Percentiles rank a stretch among this genome's conserved stretches.
phyloP scores from a whole-genome alignment of 2,329 filamentous ascomycete species.

The Dactylellina sp. region DNA sequence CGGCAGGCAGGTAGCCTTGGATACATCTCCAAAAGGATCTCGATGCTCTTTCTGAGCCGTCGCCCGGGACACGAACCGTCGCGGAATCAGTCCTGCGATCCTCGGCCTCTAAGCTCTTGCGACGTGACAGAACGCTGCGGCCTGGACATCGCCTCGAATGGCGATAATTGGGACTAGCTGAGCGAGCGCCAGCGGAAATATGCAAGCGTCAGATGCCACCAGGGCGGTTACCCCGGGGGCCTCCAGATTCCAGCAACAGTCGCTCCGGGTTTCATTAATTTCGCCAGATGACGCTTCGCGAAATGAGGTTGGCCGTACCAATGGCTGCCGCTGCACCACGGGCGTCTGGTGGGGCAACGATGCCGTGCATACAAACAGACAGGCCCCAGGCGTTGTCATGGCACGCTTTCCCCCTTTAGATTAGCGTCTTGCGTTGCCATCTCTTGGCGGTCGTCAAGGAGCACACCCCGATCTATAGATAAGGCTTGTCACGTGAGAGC shows the following conservation, averaged over 20 bases:
- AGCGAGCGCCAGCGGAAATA: constrained; percentile 51
- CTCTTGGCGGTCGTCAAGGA: constrained; percentile 36
- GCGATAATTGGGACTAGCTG: constrained; percentile 12
- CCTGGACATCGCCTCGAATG: constrained; percentile 18
- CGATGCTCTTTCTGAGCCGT: constrained; percentile 4
- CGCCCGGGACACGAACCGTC: constrained; percentile 28
- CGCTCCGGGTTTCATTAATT: constrained; percentile 1
- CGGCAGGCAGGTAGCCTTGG: neutral
- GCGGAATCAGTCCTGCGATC: constrained; percentile 3
- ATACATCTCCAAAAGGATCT: neutral
- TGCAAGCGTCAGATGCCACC: constrained; percentile 33
- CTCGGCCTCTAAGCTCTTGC: neutral
- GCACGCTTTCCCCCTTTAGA: constrained; percentile 33
- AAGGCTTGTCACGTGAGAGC: neutral
- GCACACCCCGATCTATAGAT: constrained; percentile 2
- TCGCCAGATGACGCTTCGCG: constrained; percentile 22
- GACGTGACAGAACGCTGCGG: constrained; percentile 5
- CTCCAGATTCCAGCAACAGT: neutral
- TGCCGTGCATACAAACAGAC: constrained; percentile 46
- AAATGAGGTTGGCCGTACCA: neutral
- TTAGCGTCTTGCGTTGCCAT: constrained; percentile 10
- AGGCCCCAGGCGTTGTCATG: constrained; percentile 51
- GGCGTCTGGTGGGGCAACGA: constrained; percentile 30
- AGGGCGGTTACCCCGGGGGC: constrained; percentile 46
- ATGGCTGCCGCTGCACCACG: constrained; percentile 21